A percentile compares a stretch with the other conserved stretches of the same genome.
phyloP scores from a whole-genome alignment of 257 asterid genomes.

The Scutellaria baicalensis region DNA sequence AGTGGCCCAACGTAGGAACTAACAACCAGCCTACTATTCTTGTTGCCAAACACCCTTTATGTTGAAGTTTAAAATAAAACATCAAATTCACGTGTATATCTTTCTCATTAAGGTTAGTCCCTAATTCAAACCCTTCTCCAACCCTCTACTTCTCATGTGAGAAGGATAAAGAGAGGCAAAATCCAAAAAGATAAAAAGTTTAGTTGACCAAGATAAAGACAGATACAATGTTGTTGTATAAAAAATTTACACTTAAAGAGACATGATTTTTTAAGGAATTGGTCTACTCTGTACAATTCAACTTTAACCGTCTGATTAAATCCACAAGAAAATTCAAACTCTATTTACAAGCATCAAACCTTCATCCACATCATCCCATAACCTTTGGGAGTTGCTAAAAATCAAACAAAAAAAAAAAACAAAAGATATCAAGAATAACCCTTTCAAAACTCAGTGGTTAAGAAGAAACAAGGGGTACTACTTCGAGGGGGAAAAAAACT shows the following conservation, averaged over 20 bases:
- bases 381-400: not conserved
- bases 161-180: too few relatives aligned
- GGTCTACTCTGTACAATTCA: not conserved
- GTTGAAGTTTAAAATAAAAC: too few relatives aligned
- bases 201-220: too few relatives aligned
- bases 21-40: not conserved
- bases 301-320: not conserved
- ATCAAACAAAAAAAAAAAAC: not conserved
- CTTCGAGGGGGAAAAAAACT: not conserved
- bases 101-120: too few relatives aligned
- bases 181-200: too few relatives aligned
- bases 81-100: too few relatives aligned
- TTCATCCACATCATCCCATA: not conserved
- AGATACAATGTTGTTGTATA: too few relatives aligned
- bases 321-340: not conserved
- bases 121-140: too few relatives aligned
- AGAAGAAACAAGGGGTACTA: not conserved
- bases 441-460: not conserved
- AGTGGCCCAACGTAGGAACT: not conserved
- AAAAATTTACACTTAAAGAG: too few relatives aligned
- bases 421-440: not conserved
- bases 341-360: constrained; percentile 1
- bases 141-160: too few relatives aligned
- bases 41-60: not conserved
- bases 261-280: too few relatives aligned